phyloP scores from a whole-genome alignment of 75 land plant species.

The Azolla pinnata region DNA sequence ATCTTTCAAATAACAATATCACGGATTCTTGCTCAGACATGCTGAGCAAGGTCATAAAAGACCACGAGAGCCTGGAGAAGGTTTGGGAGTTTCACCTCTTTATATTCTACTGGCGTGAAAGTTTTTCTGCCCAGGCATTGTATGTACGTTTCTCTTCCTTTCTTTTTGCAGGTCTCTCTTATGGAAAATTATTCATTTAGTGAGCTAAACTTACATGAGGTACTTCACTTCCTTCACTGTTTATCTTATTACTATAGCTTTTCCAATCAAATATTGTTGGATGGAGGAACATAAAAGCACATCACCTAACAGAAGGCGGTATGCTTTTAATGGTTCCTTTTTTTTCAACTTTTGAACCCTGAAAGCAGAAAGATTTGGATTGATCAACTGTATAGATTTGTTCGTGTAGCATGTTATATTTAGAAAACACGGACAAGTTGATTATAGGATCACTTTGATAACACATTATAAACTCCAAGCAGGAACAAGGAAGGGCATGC shows the following conservation, averaged over 20 bases:
- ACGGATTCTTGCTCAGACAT: constrained; percentile 15
- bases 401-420: background rate
- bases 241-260: too few relatives aligned
- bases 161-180: constrained; percentile 22
- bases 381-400: background rate
- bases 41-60: background rate
- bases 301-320: background rate
- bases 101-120: background rate
- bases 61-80: background rate
- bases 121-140: background rate
- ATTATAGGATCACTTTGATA: background rate
- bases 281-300: too few relatives aligned
- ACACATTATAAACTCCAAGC: too few relatives aligned
- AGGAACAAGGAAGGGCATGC: background rate
- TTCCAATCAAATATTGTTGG: too few relatives aligned
- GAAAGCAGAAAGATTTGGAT: background rate
- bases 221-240: constrained; percentile 3
- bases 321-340: background rate
- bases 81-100: background rate
- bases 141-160: background rate
- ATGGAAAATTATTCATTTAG: constrained; percentile 31
- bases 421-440: background rate
- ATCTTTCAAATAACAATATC: constrained; percentile 23
- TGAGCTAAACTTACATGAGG: constrained; percentile 22
- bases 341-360: background rate